phyloP scores from a whole-genome alignment of 2,329 filamentous ascomycete genomes.

The Dendryphion nanum region DNA sequence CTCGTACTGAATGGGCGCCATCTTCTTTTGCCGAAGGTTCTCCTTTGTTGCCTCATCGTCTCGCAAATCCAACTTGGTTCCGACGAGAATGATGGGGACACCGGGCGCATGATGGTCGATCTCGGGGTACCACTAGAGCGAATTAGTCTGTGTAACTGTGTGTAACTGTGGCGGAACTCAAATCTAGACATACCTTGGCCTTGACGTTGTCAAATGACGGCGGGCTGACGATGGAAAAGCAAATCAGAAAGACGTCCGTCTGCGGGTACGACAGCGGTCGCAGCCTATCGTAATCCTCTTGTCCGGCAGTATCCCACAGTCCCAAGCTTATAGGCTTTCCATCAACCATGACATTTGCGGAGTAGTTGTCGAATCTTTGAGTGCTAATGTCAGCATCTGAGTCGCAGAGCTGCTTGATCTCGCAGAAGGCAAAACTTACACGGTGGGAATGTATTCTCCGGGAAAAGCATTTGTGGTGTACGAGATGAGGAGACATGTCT shows the following conservation, averaged over 20 bases:
- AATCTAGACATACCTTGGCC: constrained; percentile 91
- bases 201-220: constrained; percentile 99
- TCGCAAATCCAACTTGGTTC: constrained; percentile 93
- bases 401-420: too few relatives aligned
- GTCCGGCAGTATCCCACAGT: constrained; percentile 97
- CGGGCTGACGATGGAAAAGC: constrained; percentile 96
- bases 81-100: constrained; percentile 94
- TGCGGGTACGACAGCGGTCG: constrained; percentile 95
- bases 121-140: constrained; percentile 84
- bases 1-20: constrained; percentile 96
- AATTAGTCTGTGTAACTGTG: too few relatives aligned
- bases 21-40: constrained; percentile 82
- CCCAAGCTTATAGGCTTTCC: constrained; percentile 96
- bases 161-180: constrained; percentile 5
- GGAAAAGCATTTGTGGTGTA: constrained; percentile 99
- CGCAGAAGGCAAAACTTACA: constrained; percentile 58
- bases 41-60: constrained; percentile 83
- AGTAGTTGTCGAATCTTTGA: constrained; percentile 94
- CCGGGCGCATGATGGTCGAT: constrained; percentile 95
- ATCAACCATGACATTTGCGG: constrained; percentile 98
- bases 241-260: constrained; percentile 97
- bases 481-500: constrained; percentile 99
- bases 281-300: constrained; percentile 96
- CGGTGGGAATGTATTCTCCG: constrained; percentile 99
- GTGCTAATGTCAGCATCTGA: constrained; percentile 25